Evolutionary conservation across 1,139 yeast species (phyloP).

Genomic region (Nadsonia starkeyi-henricii): DNA sequence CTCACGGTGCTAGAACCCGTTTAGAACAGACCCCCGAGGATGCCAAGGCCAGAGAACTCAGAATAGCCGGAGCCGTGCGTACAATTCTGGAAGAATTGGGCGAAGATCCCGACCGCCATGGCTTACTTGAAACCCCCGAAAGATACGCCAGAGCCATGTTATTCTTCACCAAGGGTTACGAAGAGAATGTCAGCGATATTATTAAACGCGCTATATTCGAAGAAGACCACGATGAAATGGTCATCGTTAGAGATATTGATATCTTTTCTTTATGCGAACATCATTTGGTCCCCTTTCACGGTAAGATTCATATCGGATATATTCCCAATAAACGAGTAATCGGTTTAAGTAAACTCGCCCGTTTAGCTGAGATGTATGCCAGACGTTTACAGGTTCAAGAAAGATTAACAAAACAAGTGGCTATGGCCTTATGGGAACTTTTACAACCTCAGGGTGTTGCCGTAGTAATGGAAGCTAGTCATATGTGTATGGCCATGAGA

Average conservation of each 20-base stretch:
- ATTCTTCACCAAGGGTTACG: slow-evolving; percentile 90
- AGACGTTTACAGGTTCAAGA: slow-evolving; percentile 95
- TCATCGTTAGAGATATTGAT: slow-evolving; percentile 88
- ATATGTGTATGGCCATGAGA: slow-evolving; percentile 98
- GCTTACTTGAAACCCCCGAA: slow-evolving; percentile 86
- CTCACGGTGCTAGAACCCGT: slow-evolving; percentile 65
- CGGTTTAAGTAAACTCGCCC: slow-evolving; percentile 84
- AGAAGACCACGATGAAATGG: slow-evolving; percentile 98
- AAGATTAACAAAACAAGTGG: slow-evolving; percentile 89
- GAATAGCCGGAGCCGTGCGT: slow-evolving; percentile 77
- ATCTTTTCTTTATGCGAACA: slow-evolving; percentile 90
- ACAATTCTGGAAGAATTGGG: slow-evolving; percentile 78
- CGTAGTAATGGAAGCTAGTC: slow-evolving; percentile 93
- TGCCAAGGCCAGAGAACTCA: slow-evolving; percentile 42
- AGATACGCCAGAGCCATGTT: slow-evolving; percentile 95
- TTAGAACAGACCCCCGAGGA: slow-evolving; percentile 54
- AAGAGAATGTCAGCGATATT: slow-evolving; percentile 68
- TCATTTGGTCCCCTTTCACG: slow-evolving; percentile 92
- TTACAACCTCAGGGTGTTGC: slow-evolving; percentile 94
- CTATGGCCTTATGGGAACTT: slow-evolving; percentile 86
- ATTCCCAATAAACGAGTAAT: slow-evolving; percentile 91
- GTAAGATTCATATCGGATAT: slow-evolving; percentile 92
- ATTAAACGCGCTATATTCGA: slow-evolving; percentile 92
- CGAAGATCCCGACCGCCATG: slow-evolving; percentile 82
- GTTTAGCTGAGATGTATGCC: slow-evolving; percentile 94